Evolutionary conservation across 164 flowering plant genomes (phyloP), one percentile per base, ranked within the genome.

Genomic region (Pachysandra terminalis): DNA sequence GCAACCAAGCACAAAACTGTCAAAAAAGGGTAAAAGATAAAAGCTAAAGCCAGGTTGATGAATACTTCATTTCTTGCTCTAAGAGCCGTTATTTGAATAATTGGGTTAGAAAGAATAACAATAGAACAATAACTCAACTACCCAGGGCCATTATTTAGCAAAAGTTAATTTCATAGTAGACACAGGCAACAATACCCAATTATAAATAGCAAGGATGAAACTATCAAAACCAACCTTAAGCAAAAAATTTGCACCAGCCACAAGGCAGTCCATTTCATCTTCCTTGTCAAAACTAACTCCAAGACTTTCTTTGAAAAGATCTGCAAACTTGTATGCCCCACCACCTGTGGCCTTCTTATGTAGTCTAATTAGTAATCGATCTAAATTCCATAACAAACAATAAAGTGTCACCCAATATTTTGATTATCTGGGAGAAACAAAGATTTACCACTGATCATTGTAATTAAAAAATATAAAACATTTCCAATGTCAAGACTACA

Each of bases 201-300:
- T 12, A 32, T n/a, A 56, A 19, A 56, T 22, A 67, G 9, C 14
- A 61, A 69, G 24, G n/a, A n/a, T n/a, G n/a, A n/a, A n/a, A 56
- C 49, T 41, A 51, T 37, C 49, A 24, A 17, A 24, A 26, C 59
- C 61, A 64, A 95, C 99, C 98, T 95, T 95, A 13, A 92, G 89
- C 76, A 95, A 78, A 79, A 92, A 95, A 78, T 95, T 92, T 65
- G 98, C 97, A 70, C 99, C 99, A 37, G 98, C 86, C 17, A 95
- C 98, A 51, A 95, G 94, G 68, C 98, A 95, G 68, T 87, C 72
- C 97, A 95, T 95, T 80, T 95, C 99, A 76, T 93, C 99, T 82
- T 95, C 98, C 82, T 95, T 95, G 67, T 92, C 99, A 74, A 95
- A 77, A 68, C 87, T 86, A 73, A 92, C 90, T 13, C 97, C 99